Conservation (phyloP, 2,329 filamentous ascomycete species). For the Pyricularia sp. region DNA sequence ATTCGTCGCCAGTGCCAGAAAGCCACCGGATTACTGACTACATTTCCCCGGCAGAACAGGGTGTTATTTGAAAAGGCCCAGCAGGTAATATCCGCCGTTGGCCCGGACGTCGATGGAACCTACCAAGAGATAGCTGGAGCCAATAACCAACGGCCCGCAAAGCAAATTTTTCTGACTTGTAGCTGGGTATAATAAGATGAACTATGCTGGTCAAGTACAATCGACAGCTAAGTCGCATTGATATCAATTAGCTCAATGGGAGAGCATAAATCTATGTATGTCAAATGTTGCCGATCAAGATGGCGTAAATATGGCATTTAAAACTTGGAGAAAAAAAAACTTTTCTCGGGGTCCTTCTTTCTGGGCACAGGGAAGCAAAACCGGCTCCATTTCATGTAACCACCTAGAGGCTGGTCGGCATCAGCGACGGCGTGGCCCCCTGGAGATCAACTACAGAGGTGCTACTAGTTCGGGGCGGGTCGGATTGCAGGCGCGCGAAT, state of each 20-base stretch:
- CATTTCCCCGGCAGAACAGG: not conserved
- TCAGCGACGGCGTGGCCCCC: conserved; percentile 1
- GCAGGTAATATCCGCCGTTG: not conserved
- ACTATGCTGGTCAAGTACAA: not conserved
- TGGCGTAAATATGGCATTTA: not conserved
- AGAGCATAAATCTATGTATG: not conserved
- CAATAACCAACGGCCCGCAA: not conserved
- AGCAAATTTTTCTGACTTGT: not conserved
- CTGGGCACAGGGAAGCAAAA: not conserved
- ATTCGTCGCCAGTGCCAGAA: not conserved
- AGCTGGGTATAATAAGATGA: not conserved
- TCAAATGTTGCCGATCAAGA: not conserved
- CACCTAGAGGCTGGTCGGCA: not conserved
- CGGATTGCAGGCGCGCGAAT: not conserved
- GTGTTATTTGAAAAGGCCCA: not conserved
- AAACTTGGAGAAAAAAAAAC: not conserved
- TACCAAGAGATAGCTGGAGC: not conserved
- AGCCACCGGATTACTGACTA: not conserved
- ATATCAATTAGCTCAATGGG: not conserved
- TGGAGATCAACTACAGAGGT: not conserved
- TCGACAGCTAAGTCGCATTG: not conserved
- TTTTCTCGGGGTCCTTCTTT: not conserved
- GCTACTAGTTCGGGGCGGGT: conserved; percentile 1
- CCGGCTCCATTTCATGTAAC: not conserved
- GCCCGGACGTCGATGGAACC: not conserved